Base-by-base conservation (phyloP, 106 monocot genomes). In the Phalaenopsis equestris region DNA sequence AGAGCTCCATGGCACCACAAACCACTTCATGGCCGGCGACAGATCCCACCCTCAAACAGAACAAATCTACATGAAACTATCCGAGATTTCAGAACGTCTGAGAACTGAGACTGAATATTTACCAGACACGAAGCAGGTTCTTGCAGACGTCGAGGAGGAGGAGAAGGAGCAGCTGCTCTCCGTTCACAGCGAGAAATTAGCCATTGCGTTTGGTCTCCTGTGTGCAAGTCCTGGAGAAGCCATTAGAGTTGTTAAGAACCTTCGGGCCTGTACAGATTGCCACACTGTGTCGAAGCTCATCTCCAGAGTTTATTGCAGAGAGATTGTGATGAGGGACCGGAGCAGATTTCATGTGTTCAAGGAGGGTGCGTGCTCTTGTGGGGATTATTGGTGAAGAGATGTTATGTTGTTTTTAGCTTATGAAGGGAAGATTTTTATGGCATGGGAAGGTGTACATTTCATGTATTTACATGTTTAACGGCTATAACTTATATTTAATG, bases 11-110 rank as follows among this genome's bases (percentile, higher is more conserved):
- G 88, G 84, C 0, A 37, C 61, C n/a, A 64, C 85, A 10, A 82
- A 85, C 77, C 7, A 75, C 37, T 93, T 93, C 81, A 76, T 93
- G 19, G 89, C 87, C 6, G 88, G 89, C 24, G 92, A 93, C 30
- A 73, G 72, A 42, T 86, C 87, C 7, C 87, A 88, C 49, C 82
- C 82, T 3, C 73, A 84, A 41, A 64, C 84, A 10, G 38, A 80
- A 18, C 4, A 64, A 1, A 85, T 88, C 16, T 80, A 84, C 70
- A 24, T 1, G 37, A 87, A 82, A 75, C 79, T 87, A 2, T 15
- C 64, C 6, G 84, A 87, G 77, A 75, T 84, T 52, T 75, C 45
- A 12, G 84, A 79, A 8, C 21, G 84, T 16, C 38, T 87, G 79
- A 87, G 81, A 75, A 47, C 70, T 16, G 84, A 87, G 56, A 64